Base-by-base conservation (phyloP, 1,139 yeast genomes). In the Sugiyamaella pinicola region DNA sequence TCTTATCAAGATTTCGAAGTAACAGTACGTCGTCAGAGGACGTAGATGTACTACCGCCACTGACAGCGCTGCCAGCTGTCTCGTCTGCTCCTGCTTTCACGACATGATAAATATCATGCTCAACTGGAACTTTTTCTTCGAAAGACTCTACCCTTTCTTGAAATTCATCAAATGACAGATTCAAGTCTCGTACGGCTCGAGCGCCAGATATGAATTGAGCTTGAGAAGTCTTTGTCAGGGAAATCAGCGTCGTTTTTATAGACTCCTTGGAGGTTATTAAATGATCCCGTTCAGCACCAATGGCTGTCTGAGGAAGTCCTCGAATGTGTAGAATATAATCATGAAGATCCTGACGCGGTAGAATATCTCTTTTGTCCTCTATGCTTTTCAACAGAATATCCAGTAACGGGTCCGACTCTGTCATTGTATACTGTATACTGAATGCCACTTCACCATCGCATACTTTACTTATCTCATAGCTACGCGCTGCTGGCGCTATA, bases 1-100 rank as follows among this genome's bases (percentile, higher is more conserved):
- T 76, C 26, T 83, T 79, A 57, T 85, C 93, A 59, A 89, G 78
- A 59, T 86, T 84, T 35, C 80, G 75, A 43, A 87, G 70, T 8
- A 88, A 73, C 4, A 71, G 63, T 10, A 77, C 76, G 21, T 76
- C 57, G 26, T 58, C 60, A 3, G 47, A 43, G 10, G 39, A 31
- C 7, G 9, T 34, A 18, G 47, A 17, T 4, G 43, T 9, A 18
- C 18, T 34, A 17, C 61, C 15, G 7, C 24, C 47, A 26, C 9
- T 31, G 13, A 22, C 24, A 15, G 19, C n/a, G n/a, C n/a, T n/a
- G n/a, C n/a, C n/a, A n/a, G n/a, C n/a, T n/a, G n/a, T n/a, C n/a
- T n/a, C n/a, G n/a, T n/a, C 19, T 19, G 37, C 10, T 6, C 18
- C 47, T 21, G 26, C 34, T 13, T n/a, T 34, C 40, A 29, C 9